Conservation (phyloP, 2,329 filamentous ascomycete genomes). For the Didymella pinodella region DNA sequence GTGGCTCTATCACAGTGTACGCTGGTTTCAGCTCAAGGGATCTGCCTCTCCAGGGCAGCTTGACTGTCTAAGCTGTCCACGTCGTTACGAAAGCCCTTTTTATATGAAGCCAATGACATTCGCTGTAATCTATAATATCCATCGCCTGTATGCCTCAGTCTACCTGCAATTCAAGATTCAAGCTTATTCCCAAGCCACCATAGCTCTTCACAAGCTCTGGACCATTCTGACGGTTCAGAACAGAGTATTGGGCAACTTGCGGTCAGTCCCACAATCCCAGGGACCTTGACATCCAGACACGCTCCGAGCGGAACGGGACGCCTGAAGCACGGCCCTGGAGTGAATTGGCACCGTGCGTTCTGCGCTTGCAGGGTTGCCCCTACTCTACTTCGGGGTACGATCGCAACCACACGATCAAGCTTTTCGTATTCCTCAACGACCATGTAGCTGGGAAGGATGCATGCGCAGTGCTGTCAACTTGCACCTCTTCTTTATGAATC, state of each 20-base stretch:
- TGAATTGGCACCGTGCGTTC: constrained; percentile 6
- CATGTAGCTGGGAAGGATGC: neutral
- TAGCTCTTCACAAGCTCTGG: neutral
- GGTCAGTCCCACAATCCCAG: neutral
- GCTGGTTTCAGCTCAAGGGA: constrained; percentile 43
- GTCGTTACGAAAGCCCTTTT: no score
- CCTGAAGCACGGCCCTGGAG: constrained; percentile 7
- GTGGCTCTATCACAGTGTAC: constrained; percentile 25
- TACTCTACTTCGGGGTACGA: neutral
- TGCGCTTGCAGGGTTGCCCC: constrained; percentile 9
- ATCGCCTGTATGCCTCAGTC: neutral
- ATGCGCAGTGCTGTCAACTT: neutral
- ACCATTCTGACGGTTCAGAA: neutral
- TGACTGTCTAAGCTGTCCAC: neutral
- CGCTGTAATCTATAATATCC: neutral
- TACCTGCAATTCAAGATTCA: neutral
- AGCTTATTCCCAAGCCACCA: neutral
- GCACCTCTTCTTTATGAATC: neutral
- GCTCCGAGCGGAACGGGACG: constrained; percentile 5
- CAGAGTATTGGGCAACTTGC: neutral
- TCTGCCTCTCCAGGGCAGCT: constrained; percentile 17
- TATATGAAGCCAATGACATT: neutral
- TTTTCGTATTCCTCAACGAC: constrained; percentile 6
- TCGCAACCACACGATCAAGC: neutral
- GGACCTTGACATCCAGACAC: neutral